Conservation (phyloP, 2,329 filamentous ascomycete genomes). For the Fusarium stilboides region DNA sequence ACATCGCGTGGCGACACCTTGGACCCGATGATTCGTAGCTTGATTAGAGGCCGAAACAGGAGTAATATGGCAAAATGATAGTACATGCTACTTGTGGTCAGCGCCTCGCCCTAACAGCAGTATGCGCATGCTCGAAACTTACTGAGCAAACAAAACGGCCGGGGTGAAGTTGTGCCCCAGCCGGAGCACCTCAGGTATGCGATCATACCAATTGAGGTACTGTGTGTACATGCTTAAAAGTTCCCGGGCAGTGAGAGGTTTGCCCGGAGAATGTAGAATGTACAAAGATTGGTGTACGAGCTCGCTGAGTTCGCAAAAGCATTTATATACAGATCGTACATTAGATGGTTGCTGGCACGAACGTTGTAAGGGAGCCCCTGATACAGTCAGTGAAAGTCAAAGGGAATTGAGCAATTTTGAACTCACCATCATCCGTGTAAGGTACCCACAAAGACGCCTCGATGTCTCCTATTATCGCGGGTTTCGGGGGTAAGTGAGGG, state of each 20-base stretch:
- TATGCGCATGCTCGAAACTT: slow-evolving; percentile 54
- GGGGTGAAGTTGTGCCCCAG: slow-evolving; percentile 80
- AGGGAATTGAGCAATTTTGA: background rate
- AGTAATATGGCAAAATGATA: slow-evolving; percentile 79
- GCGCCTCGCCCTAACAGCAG: background rate
- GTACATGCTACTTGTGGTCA: slow-evolving; percentile 69
- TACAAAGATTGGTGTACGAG: slow-evolving; percentile 80
- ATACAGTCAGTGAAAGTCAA: slow-evolving; percentile 1
- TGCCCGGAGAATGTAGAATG: slow-evolving; percentile 79
- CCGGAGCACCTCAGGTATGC: slow-evolving; percentile 74
- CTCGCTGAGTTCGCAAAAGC: slow-evolving; percentile 80
- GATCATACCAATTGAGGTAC: slow-evolving; percentile 80
- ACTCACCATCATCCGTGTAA: slow-evolving; percentile 71
- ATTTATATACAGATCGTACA: slow-evolving; percentile 76
- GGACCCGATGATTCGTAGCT: slow-evolving; percentile 73
- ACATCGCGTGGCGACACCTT: slow-evolving; percentile 75
- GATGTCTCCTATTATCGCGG: slow-evolving; percentile 71
- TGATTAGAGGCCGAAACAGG: slow-evolving; percentile 82
- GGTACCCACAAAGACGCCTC: slow-evolving; percentile 73
- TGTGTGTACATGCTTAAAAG: slow-evolving; percentile 76
- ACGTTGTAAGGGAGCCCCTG: slow-evolving; percentile 67
- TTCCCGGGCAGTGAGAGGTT: slow-evolving; percentile 74
- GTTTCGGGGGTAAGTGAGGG: slow-evolving; percentile 71
- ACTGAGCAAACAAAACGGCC: slow-evolving; percentile 82
- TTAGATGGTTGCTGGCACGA: slow-evolving; percentile 76